phyloP scores from a whole-genome alignment of 495 filamentous ascomycete genomes.

The Letharia columbiana region DNA sequence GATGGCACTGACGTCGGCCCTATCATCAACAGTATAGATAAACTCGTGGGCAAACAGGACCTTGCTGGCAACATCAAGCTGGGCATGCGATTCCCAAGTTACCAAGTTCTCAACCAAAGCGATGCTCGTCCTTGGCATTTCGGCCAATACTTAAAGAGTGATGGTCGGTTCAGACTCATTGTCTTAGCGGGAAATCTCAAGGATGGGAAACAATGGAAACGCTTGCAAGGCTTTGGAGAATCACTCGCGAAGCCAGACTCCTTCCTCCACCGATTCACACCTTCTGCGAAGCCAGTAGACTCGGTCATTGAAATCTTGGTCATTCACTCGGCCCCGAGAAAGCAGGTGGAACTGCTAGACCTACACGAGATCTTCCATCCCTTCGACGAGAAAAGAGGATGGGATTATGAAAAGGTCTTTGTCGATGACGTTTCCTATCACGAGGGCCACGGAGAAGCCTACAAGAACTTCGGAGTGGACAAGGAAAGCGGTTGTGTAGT shows the following conservation, averaged over 20 bases:
- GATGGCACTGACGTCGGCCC: constrained; percentile 17
- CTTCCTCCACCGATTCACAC: constrained; percentile 39
- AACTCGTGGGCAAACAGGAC: constrained; percentile 24
- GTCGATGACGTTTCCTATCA: constrained; percentile 54
- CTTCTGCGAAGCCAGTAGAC: constrained; percentile 32
- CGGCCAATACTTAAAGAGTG: constrained; percentile 36
- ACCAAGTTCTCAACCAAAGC: constrained; percentile 51
- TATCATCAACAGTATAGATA: background rate
- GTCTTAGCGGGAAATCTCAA: constrained; percentile 54
- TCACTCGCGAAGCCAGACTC: constrained; percentile 30
- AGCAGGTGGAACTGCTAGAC: constrained; percentile 45
- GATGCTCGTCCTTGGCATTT: constrained; percentile 53
- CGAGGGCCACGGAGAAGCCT: constrained; percentile 53
- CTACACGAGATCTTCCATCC: constrained; percentile 51
- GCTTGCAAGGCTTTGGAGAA: constrained; percentile 40
- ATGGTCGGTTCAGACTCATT: constrained; percentile 60
- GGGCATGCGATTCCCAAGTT: constrained; percentile 50
- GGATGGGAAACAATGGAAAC: constrained; percentile 33
- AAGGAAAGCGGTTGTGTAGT: constrained; percentile 50
- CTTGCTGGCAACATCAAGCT: constrained; percentile 41
- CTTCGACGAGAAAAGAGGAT: constrained; percentile 39
- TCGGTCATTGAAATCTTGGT: constrained; percentile 51
- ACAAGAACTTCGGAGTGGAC: constrained; percentile 55
- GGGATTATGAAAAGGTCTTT: constrained; percentile 57
- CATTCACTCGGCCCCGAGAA: constrained; percentile 47